Evolutionary conservation across 306 rosid species (phyloP), one percentile per base, ranked within the genome.

Genomic region (Oemleria cerasiformis): DNA sequence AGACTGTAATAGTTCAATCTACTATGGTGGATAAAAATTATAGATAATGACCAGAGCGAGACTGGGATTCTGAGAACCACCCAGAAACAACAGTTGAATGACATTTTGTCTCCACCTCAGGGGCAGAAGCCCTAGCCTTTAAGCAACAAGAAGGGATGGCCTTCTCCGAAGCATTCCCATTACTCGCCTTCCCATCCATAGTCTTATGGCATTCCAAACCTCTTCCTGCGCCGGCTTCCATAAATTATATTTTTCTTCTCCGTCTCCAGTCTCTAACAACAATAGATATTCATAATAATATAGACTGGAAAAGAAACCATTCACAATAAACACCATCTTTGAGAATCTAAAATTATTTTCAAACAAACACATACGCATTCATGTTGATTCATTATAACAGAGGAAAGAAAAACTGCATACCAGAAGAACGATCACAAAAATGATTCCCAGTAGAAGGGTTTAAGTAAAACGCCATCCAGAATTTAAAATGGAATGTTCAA

Each of bases 61-160:
- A 82, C 59, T 90, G 85, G 57, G 91, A 84, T 79, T 83, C 96
- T 62, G 99, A 89, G 81, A 95, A 89, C 99, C 99, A 95, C 80
- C 99, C 99, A 85, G 99, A 95, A 81, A 95, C 92, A 83, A 95
- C 99, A 48, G 93, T 91, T 60, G 97, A 86, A 73, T 95, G 99
- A 75, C 92, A 89, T 71, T 86, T 84, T 0, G 96, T 84, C 56
- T 91, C 97, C 14, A 70, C 79, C 86, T 91, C 96, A 30, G 96
- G 89, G 68, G 66, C 78, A 36, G 95, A 89, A 64, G 92, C 87
- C 80, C 19, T 78, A 38, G 99, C 97, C 82, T 91, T 95, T 83
- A 91, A 86, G 84, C 99, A 95, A 63, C 99, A 95, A 67, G 99
- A 88, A 73, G 99, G 92, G 59, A 88, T 81, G 62, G 67, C 82